Evolutionary conservation across 352 stramenopile genomes (phyloP).

Genomic region (Thraustochytrium striatum): DNA sequence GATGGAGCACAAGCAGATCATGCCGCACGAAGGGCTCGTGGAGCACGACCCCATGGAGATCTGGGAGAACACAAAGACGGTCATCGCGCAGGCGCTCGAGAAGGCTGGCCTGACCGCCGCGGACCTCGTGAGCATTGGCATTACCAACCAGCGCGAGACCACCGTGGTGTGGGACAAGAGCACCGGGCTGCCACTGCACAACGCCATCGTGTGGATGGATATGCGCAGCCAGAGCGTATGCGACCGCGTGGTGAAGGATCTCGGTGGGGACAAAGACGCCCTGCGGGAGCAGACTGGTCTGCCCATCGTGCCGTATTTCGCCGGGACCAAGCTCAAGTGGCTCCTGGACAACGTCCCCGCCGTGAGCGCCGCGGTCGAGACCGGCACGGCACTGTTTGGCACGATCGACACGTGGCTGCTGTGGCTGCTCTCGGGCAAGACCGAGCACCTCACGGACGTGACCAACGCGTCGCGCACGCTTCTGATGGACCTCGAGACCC

Average conservation of each 20-base stretch:
- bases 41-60: conserved; percentile 96
- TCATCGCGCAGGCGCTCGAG: conserved; percentile 69
- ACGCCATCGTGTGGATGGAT: conserved; percentile 98
- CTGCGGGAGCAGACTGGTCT: conserved; percentile 81
- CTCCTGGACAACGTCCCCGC: conserved; percentile 87
- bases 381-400: conserved; percentile 84
- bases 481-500: conserved; percentile 60
- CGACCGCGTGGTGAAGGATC: conserved; percentile 55
- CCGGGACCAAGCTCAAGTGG: conserved; percentile 94
- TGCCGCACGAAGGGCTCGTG: conserved; percentile 88
- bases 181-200: conserved; percentile 92
- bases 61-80: conserved; percentile 72
- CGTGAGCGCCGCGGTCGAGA: conserved; percentile 74
- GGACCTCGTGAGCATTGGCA: conserved; percentile 84
- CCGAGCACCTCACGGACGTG: conserved; percentile 90
- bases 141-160: conserved; percentile 99
- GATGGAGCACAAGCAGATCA: conserved; percentile 93
- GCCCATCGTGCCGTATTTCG: conserved; percentile 95
- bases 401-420: conserved; percentile 98
- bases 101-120: conserved; percentile 64
- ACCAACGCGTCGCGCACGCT: conserved; percentile 95
- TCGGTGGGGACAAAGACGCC: conserved; percentile 58
- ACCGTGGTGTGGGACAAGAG: conserved; percentile 91
- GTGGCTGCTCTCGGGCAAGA: conserved; percentile 77
- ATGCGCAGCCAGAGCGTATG: conserved; percentile 85